Evolutionary conservation across 352 stramenopile species (phyloP).

Genomic region (Saprolegnia diclina): DNA sequence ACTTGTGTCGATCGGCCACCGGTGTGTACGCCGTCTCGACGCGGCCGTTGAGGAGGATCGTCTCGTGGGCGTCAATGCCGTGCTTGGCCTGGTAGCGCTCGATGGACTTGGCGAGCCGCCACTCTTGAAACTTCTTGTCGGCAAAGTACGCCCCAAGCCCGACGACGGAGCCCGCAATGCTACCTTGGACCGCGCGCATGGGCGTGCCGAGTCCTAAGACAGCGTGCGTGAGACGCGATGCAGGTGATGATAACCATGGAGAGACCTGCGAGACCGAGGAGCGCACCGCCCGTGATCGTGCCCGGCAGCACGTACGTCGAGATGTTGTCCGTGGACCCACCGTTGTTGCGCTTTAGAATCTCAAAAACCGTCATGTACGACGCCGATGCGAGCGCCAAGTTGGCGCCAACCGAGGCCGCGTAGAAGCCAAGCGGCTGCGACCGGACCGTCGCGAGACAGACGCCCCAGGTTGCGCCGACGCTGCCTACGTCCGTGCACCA

Average conservation of each 20-base stretch:
- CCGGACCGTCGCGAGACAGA: constrained; percentile 52
- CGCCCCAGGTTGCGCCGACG: constrained; percentile 51
- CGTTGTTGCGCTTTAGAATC: constrained; percentile 60
- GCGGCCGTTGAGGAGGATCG: constrained; percentile 49
- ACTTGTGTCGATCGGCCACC: neutral
- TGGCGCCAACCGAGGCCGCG: constrained; percentile 73
- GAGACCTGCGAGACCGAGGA: constrained; percentile 40
- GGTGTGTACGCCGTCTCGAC: constrained; percentile 10
- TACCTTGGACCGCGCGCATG: constrained; percentile 40
- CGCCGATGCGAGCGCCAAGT: constrained; percentile 78
- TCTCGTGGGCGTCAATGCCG: constrained; percentile 49
- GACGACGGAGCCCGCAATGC: constrained; percentile 48
- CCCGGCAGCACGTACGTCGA: constrained; percentile 43
- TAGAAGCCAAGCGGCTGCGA: constrained; percentile 80
- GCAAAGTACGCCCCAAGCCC: constrained; percentile 58
- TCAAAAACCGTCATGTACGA: constrained; percentile 86
- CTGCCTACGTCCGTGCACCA: constrained; percentile 32
- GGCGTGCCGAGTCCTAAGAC: neutral
- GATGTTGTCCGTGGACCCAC: constrained; percentile 47
- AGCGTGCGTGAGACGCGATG: neutral
- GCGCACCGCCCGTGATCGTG: constrained; percentile 43
- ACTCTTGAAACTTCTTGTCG: constrained; percentile 66
- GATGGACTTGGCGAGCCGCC: constrained; percentile 64
- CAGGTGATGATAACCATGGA: neutral
- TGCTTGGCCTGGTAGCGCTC: constrained; percentile 80